phyloP scores from a whole-genome alignment of 2,329 filamentous ascomycete genomes.

The Hymenoscyphus salicellus region DNA sequence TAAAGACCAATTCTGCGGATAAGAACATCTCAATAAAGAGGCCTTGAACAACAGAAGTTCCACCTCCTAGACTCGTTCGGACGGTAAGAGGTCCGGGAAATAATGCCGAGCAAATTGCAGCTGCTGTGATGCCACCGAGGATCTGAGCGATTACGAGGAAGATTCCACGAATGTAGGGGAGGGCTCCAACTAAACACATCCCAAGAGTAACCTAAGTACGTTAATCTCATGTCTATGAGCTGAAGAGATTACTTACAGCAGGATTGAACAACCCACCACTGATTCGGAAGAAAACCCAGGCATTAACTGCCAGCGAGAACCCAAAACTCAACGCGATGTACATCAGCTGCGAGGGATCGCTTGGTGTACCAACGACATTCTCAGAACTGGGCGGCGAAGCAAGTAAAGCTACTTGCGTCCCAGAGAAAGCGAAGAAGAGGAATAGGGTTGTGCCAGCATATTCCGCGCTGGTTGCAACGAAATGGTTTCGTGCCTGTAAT shows the following conservation, averaged over 20 bases:
- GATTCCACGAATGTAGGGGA: conserved; percentile 32
- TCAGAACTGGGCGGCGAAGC: conserved; percentile 28
- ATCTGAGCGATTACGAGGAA: conserved; percentile 35
- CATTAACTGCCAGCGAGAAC: conserved; percentile 45
- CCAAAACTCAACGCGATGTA: conserved; percentile 32
- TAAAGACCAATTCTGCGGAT: conserved; percentile 47
- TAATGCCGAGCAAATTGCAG: conserved; percentile 41
- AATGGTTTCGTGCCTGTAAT: conserved; percentile 23
- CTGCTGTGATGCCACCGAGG: conserved; percentile 38
- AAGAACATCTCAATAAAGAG: conserved; percentile 51
- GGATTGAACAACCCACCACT: conserved; percentile 50
- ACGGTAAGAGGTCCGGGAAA: conserved; percentile 46
- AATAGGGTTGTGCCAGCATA: conserved; percentile 31
- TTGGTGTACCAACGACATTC: conserved; percentile 41
- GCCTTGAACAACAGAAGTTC: conserved; percentile 42
- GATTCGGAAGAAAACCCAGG: conserved; percentile 51
- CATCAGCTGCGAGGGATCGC: conserved; percentile 38
- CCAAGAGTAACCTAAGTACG: conserved; percentile 34
- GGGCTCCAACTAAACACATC: conserved; percentile 38
- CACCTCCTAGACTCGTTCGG: conserved; percentile 41
- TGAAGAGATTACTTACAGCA: conserved; percentile 42
- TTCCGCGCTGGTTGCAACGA: conserved; percentile 27
- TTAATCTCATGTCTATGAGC: conserved; percentile 7
- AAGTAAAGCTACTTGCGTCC: conserved; percentile 25
- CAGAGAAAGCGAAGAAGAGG: conserved; percentile 31